Conservation (phyloP, 1,284 basidiomycete species). For the Rhodotorula sp. region DNA sequence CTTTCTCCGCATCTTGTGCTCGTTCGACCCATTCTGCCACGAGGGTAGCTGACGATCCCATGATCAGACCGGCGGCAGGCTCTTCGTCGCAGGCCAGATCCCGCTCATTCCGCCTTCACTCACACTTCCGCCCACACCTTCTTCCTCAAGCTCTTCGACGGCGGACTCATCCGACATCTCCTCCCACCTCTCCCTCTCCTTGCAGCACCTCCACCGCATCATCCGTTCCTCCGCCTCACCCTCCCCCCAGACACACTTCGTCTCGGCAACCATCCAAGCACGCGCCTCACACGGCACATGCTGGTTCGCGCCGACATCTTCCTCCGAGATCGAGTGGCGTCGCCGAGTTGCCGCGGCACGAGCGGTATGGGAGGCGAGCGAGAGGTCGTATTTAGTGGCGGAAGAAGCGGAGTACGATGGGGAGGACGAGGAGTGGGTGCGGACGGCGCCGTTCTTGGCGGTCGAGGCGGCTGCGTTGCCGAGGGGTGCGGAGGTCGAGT, state of each 20-base stretch:
- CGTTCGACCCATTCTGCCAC: conserved; percentile 6
- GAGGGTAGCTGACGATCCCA: background rate
- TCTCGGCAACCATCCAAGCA: background rate
- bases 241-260: background rate
- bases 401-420: background rate
- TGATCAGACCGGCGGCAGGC: conserved; percentile 63
- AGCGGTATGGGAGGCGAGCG: conserved; percentile 1
- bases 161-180: conserved; percentile 41
- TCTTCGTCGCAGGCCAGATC: conserved; percentile 93
- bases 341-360: background rate
- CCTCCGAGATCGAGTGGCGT: background rate
- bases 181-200: conserved; percentile 16
- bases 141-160: conserved; percentile 42
- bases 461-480: conserved; percentile 70
- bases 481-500: conserved; percentile 62
- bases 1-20: background rate
- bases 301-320: background rate
- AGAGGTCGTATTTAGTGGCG: background rate
- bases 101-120: conserved; percentile 77
- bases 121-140: conserved; percentile 60
- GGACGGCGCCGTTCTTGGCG: conserved; percentile 59
- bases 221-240: background rate
- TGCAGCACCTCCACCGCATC: conserved; percentile 31
- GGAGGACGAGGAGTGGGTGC: background rate
- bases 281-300: background rate